These are phyloP conservation scores for Erythrophleum fordii DNA, from an alignment of 306 rosid species.

Conservation along the genomic window DNA sequence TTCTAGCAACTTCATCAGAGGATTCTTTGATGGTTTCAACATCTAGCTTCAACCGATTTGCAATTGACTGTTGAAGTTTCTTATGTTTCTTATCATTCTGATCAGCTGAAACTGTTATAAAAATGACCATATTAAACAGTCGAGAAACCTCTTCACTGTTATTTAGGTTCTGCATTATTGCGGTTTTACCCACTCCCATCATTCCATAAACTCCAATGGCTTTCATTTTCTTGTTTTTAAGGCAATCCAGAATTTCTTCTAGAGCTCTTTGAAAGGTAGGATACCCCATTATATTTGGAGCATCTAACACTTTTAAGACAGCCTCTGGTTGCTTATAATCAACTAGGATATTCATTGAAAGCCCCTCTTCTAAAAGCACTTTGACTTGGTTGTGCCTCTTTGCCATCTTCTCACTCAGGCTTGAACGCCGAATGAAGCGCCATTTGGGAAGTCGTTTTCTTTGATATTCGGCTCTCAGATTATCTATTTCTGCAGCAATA, in stretches of 20 bases:
- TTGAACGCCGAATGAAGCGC: not conserved
- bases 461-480: not conserved
- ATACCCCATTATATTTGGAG: not conserved
- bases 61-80: conserved; percentile 7
- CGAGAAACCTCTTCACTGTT: not conserved
- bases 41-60: conserved; percentile 34
- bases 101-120: not conserved
- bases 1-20: not conserved
- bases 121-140: not conserved
- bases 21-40: not conserved
- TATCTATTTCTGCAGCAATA: not conserved
- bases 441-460: not conserved
- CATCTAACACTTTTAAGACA: not conserved
- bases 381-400: not conserved
- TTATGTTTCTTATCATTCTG: not conserved
- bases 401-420: not conserved
- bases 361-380: not conserved
- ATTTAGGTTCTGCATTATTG: conserved; percentile 8
- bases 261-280: not conserved
- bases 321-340: not conserved
- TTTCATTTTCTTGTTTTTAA: not conserved
- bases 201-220: conserved; percentile 3
- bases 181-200: not conserved
- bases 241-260: not conserved
- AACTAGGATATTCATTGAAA: not conserved